phyloP scores from a whole-genome alignment of 2,329 filamentous ascomycete species.

The Pleomassaria siparia region DNA sequence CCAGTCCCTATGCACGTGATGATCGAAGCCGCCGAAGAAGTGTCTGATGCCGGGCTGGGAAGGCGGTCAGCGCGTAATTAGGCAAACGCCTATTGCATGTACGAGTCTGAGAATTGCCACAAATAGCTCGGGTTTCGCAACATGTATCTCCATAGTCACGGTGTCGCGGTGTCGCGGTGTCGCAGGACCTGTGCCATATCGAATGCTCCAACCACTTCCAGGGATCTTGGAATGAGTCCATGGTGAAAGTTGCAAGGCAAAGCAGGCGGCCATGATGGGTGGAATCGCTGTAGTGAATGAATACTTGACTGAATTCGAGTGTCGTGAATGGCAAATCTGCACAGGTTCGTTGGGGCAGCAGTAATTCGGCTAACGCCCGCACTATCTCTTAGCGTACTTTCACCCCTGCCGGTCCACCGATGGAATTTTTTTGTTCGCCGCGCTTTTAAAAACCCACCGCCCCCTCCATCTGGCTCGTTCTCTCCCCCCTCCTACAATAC shows the following conservation, averaged over 20 bases:
- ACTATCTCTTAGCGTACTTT: constrained; percentile 25
- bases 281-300: neutral
- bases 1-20: constrained; percentile 4
- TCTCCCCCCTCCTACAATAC: constrained; percentile 22
- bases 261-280: too few relatives aligned
- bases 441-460: constrained; percentile 21
- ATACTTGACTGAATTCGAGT: neutral
- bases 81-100: too few relatives aligned
- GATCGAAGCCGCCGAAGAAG: constrained; percentile 5
- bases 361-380: constrained; percentile 4
- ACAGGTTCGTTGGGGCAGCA: neutral
- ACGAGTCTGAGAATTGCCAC: constrained; percentile 7
- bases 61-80: constrained; percentile 13
- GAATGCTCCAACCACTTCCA: neutral
- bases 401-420: constrained; percentile 6
- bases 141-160: too few relatives aligned
- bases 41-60: constrained; percentile 4
- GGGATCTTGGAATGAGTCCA: too few relatives aligned
- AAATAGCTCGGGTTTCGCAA: constrained; percentile 11
- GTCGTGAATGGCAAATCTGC: neutral
- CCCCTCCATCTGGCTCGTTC: constrained; percentile 17
- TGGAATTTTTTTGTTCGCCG: constrained; percentile 13
- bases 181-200: neutral
- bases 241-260: too few relatives aligned
- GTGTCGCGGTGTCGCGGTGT: neutral